Evolutionary conservation across 208 protist species (phyloP).

Genomic region (Acanthamoeba healyi): DNA sequence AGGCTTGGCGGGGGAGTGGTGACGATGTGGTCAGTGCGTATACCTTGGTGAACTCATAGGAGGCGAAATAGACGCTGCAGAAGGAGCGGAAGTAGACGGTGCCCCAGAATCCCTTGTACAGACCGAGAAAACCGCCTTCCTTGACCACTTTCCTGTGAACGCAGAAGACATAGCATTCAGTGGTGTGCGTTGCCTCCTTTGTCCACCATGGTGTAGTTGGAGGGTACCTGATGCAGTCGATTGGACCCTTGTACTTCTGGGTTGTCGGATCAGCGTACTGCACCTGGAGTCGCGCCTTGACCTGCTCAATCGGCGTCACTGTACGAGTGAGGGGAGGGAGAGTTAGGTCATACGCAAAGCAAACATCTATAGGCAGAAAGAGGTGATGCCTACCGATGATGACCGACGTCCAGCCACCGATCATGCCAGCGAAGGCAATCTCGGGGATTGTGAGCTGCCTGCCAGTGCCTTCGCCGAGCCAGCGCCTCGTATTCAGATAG

Average conservation of each 20-base stretch:
- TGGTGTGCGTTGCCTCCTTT: not conserved
- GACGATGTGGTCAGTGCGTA: too few relatives aligned
- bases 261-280: slow-evolving; percentile 59
- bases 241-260: slow-evolving; percentile 46
- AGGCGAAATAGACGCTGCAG: slow-evolving; percentile 64
- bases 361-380: not conserved
- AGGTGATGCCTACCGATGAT: not conserved
- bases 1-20: too few relatives aligned
- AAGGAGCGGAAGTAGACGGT: slow-evolving; percentile 71
- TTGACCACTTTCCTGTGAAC: slow-evolving; percentile 53
- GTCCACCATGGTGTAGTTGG: too few relatives aligned
- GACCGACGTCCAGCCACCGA: slow-evolving; percentile 65
- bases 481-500: slow-evolving; percentile 38
- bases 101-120: slow-evolving; percentile 75
- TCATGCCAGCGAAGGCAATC: slow-evolving; percentile 29
- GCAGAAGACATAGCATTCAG: not conserved
- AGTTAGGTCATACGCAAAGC: not conserved
- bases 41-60: slow-evolving; percentile 57
- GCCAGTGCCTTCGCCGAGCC: not conserved
- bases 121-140: slow-evolving; percentile 24
- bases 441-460: slow-evolving; percentile 18
- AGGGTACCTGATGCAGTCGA: slow-evolving; percentile 72
- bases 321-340: not conserved
- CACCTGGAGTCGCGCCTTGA: slow-evolving; percentile 67
- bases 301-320: slow-evolving; percentile 68